Evolutionary conservation across 768 basidiomycete genomes (phyloP).

Genomic region (Lentinula lateritia): DNA sequence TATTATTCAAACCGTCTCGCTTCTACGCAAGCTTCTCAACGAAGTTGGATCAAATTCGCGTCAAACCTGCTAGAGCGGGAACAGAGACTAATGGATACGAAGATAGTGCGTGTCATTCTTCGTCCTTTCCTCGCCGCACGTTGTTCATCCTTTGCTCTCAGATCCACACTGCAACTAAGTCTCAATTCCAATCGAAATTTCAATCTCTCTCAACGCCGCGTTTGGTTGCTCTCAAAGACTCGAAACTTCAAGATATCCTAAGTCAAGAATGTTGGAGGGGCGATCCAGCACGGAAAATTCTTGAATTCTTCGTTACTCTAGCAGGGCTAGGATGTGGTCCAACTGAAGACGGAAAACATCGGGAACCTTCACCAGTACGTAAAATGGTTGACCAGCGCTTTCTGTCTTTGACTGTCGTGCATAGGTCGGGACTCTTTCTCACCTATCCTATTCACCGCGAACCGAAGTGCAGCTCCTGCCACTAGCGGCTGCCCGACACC

Average conservation of each 20-base stretch:
- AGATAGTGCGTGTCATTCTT: not conserved
- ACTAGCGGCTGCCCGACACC: constrained; percentile 44
- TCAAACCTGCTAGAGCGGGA: not conserved
- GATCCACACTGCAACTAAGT: not conserved
- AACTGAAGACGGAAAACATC: not conserved
- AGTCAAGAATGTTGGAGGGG: constrained; percentile 20
- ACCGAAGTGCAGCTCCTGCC: constrained; percentile 21
- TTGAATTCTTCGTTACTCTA: constrained; percentile 23
- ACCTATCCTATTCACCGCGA: not conserved
- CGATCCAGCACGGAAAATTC: constrained; percentile 15
- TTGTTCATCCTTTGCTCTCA: not conserved
- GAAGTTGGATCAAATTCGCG: not conserved
- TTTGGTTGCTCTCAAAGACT: constrained; percentile 24
- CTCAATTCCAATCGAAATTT: constrained; percentile 17
- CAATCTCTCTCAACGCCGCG: constrained; percentile 20
- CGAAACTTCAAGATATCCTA: constrained; percentile 21
- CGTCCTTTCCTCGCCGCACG: not conserved
- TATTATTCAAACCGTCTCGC: not conserved
- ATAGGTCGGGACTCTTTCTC: not conserved
- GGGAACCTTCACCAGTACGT: not conserved
- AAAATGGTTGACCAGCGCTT: not conserved
- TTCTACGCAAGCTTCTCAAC: constrained; percentile 5
- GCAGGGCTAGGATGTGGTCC: constrained; percentile 17
- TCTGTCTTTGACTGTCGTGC: not conserved
- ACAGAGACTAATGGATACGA: not conserved